Base-by-base conservation (phyloP, 257 asterid genomes). In the Solanum peruvianum region DNA sequence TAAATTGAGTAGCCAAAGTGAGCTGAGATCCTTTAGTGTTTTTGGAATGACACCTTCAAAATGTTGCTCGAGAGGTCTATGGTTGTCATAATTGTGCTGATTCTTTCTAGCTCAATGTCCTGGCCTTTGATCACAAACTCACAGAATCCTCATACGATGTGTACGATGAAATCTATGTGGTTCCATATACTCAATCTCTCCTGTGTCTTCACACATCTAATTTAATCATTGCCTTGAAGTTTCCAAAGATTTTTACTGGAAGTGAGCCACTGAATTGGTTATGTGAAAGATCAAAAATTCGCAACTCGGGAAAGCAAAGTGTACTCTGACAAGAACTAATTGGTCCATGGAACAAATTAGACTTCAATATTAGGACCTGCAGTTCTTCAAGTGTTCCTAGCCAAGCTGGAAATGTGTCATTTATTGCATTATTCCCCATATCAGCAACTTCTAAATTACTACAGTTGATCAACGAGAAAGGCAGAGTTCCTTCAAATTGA, bases 281-380 rank as follows among this genome's bases (percentile, higher is more conserved):
- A 47, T 3, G 12, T 1, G 20, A 47, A 14, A 47, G 58, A 47
- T 47, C 58, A 14, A 47, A 47, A 47, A 47, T 47, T 14, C 58
- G 18, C 58, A 47, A 47, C 58, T 14, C 15, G 8, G 58, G 58
- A 47, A 47, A 47, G 58, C 20, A 47, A 60, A 60, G 9, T 5
- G 49, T 44, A 44, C 6, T 47, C 3, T 47, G 7, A 4, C 58
- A 13, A 47, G 20, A 14, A 47, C 2, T 47, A 4, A 47, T 47
- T 13, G 58, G 58, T 47, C 58, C 58, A 47, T 12, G 44, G 39
- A 86, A 78, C 82, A 23, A 20, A 29, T 86, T 45, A 0, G 52
- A 45, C 16, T 45, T 86, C 4, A 86, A 27, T 20, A 86, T 33
- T 9, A 86, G 52, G 69, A 86, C 88, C 7, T 41, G 47, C 25